Percentiles rank a stretch among this genome's conserved stretches.
Conservation (phyloP, 2,329 filamentous ascomycete species). For the Calonectria crousiana region DNA sequence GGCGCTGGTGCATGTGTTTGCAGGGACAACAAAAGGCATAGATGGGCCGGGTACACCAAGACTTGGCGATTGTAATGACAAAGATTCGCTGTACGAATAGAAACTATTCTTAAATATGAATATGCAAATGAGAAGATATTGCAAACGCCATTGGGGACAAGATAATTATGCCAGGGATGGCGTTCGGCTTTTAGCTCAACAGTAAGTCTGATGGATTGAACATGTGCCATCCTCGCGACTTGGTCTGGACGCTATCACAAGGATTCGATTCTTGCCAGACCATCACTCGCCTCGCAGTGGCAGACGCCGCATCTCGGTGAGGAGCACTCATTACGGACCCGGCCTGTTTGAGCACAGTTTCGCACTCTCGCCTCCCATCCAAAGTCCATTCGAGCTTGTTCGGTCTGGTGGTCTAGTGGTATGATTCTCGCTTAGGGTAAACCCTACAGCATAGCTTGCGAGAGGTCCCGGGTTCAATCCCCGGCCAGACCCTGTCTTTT, state of each 20-base stretch:
- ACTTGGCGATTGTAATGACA: constrained; percentile 14
- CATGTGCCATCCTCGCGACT: neutral
- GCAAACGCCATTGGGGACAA: neutral
- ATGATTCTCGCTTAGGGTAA: constrained; percentile 78
- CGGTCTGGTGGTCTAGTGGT: constrained; percentile 73
- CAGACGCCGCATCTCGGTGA: neutral
- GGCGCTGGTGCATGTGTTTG: constrained; percentile 23
- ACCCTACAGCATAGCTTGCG: constrained; percentile 54
- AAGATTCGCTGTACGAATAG: constrained; percentile 14
- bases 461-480: constrained; percentile 62
- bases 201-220: neutral
- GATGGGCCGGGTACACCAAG: constrained; percentile 18
- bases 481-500: constrained; percentile 54
- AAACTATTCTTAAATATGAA: constrained; percentile 20
- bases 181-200: neutral
- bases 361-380: neutral
- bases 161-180: neutral
- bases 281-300: neutral
- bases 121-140: constrained; percentile 3
- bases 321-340: neutral
- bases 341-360: neutral
- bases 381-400: constrained; percentile 8
- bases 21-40: constrained; percentile 15
- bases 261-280: neutral
- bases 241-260: neutral